Percentiles rank a stretch among this genome's conserved stretches.
phyloP scores from a whole-genome alignment of 2,329 filamentous ascomycete species.

The Neonectria hederae region DNA sequence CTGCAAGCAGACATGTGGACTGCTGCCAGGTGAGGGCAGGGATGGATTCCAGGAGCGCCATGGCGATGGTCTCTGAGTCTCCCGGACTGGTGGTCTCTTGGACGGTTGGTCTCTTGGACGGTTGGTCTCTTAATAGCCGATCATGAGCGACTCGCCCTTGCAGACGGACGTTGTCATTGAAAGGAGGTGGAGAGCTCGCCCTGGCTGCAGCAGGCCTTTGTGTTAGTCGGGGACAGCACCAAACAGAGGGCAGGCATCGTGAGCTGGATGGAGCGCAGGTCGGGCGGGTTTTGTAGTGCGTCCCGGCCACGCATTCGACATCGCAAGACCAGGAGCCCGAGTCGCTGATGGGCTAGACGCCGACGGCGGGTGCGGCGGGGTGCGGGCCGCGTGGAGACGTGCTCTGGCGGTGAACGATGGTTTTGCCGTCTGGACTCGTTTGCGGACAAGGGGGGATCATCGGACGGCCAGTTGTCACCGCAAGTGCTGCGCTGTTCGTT shows the following conservation, averaged over 20 bases:
- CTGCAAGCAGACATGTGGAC: constrained; percentile 36
- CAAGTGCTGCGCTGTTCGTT: constrained; percentile 39
- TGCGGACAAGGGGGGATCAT: constrained; percentile 30
- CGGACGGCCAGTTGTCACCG: constrained; percentile 41
- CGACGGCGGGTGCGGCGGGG: constrained; percentile 26
- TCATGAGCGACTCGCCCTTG: constrained; percentile 41
- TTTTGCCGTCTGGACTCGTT: neutral
- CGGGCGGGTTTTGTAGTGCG: constrained; percentile 39
- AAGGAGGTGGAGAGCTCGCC: constrained; percentile 35
- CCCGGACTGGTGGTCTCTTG: too few species aligned
- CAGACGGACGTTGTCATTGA: constrained; percentile 43
- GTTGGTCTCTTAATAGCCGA: constrained; percentile 27
- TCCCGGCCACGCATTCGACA: constrained; percentile 30
- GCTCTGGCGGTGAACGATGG: constrained; percentile 41
- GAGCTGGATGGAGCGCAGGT: constrained; percentile 25
- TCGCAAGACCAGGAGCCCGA: constrained; percentile 25
- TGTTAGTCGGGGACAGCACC: constrained; percentile 25
- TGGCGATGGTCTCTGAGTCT: constrained; percentile 28
- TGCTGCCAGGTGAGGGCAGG: constrained; percentile 40
- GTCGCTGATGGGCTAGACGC: constrained; percentile 25
- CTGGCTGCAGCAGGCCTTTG: constrained; percentile 37
- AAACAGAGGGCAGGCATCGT: constrained; percentile 7
- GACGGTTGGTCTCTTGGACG: constrained; percentile 9
- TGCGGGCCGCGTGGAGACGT: constrained; percentile 41
- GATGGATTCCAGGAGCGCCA: constrained; percentile 38